Percentiles rank a stretch among this genome's conserved stretches.
These are phyloP conservation scores for Forsythia suspensa DNA, from an alignment of 257 asterid species.

Conservation along the genomic window DNA sequence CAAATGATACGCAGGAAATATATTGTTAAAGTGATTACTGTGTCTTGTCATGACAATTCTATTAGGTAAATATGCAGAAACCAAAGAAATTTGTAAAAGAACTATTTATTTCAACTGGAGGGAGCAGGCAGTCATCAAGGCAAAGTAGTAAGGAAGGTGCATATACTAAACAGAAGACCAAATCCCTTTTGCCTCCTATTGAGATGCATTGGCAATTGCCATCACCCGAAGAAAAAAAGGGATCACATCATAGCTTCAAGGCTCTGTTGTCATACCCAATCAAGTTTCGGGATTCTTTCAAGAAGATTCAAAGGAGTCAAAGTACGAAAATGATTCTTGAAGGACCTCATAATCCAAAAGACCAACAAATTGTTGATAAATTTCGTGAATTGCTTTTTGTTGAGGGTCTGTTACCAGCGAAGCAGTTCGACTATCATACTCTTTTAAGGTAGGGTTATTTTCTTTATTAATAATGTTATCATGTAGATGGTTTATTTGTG, in stretches of 20 bases:
- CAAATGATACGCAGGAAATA: not conserved
- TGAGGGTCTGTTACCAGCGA: conserved; percentile 42
- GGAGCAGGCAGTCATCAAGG: conserved; percentile 20
- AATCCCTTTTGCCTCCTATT: conserved; percentile 44
- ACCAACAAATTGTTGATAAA: conserved; percentile 48
- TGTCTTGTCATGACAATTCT: conserved; percentile 9
- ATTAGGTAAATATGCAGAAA: conserved; percentile 47
- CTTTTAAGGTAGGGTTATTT: conserved; percentile 48
- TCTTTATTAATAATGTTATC: not conserved
- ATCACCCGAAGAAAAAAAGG: conserved; percentile 25
- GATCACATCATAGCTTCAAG: conserved; percentile 22
- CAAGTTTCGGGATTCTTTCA: conserved; percentile 28
- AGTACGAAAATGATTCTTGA: conserved; percentile 33
- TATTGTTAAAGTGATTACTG: not conserved
- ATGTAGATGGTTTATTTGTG: not conserved
- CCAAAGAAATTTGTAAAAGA: conserved; percentile 48
- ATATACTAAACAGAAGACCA: conserved; percentile 25
- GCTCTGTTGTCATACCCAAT: conserved; percentile 36
- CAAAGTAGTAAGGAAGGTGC: conserved; percentile 21
- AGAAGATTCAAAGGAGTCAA: conserved; percentile 32
- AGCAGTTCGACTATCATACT: conserved; percentile 62
- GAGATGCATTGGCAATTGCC: conserved; percentile 55
- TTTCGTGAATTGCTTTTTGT: conserved; percentile 55
- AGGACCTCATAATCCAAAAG: conserved; percentile 54
- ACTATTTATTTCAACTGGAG: conserved; percentile 32